Base-by-base conservation (phyloP, 2,329 filamentous ascomycete species). In the Aspergillus tanneri region DNA sequence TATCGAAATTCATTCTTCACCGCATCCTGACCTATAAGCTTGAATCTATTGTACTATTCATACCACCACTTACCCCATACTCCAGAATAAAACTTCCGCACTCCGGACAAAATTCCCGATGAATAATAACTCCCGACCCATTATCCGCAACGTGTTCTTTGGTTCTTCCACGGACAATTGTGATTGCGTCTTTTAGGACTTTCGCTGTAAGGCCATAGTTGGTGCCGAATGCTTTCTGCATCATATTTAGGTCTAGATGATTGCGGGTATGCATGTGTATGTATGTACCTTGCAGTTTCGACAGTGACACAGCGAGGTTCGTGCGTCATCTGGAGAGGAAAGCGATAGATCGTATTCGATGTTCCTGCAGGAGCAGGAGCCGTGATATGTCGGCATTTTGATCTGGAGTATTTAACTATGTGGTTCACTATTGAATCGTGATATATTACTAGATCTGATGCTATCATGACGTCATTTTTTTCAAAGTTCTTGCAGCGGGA, bases 231-330 rank as follows among this genome's bases (percentile, higher is more conserved):
- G 76, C 77, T 69, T 77, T 77, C 69, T 77, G 38, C 10, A 14
- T 4, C 1, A 8, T 8, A 6, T n/a, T 46, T 10, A 10, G 7
- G 23, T 7, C 8, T 36, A 10, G 28, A 10, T 32, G 19, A n/a
- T 3, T 35, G 11, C 10, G 8, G 10, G 5, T 22, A 11, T 23
- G 5, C 11, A 2, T 11, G 21, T 10, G 10, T 10, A 23, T 9
- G 4, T 22, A 12, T 16, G 21, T 53, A 74, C 72, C 61, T 77
- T 80, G 66, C 78, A 81, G 56, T 74, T 78, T 14, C 60, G 53
- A 56, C 78, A 81, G 59, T 81, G 77, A 53, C 78, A 81, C 12
- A 81, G 56, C 8, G 71, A 77, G 1, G 77, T 79, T 18, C 77
- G 65, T 2, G 77, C 77, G 19, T 80, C 70, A 6, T 74, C 71